Conservation (phyloP, 2,329 filamentous ascomycete species). For the Colletotrichum liaoningense region DNA sequence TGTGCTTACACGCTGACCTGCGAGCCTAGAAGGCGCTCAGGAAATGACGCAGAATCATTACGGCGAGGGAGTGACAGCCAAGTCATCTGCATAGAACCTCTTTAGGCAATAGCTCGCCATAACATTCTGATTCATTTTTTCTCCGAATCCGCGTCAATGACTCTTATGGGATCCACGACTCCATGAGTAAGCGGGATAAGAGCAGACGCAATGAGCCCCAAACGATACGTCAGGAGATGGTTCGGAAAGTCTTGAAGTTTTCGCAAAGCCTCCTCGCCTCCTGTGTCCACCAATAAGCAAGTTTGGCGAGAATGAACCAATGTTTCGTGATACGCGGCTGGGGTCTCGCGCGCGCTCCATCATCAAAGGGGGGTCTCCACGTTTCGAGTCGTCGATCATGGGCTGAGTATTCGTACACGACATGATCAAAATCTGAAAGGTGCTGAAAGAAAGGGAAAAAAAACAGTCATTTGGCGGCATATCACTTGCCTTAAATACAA, state of each 20-base stretch:
- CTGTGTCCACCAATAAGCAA: background rate
- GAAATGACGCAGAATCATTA: too few species aligned
- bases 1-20: background rate
- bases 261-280: background rate
- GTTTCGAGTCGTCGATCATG: slow-evolving; percentile 20
- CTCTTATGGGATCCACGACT: too few species aligned
- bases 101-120: background rate
- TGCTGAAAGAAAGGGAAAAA: background rate
- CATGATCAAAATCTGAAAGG: background rate
- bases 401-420: background rate
- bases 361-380: background rate
- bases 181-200: too few species aligned
- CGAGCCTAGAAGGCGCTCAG: too few species aligned
- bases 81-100: background rate
- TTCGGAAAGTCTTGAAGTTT: background rate
- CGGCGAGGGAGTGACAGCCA: background rate
- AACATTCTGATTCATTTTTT: background rate
- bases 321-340: slow-evolving; percentile 11
- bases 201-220: background rate
- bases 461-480: background rate
- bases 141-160: background rate
- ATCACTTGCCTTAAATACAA: background rate
- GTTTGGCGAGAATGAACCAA: background rate
- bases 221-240: background rate
- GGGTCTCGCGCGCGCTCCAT: background rate